Conservation (phyloP, 139 green algal species). For the Dunaliella sp. region DNA sequence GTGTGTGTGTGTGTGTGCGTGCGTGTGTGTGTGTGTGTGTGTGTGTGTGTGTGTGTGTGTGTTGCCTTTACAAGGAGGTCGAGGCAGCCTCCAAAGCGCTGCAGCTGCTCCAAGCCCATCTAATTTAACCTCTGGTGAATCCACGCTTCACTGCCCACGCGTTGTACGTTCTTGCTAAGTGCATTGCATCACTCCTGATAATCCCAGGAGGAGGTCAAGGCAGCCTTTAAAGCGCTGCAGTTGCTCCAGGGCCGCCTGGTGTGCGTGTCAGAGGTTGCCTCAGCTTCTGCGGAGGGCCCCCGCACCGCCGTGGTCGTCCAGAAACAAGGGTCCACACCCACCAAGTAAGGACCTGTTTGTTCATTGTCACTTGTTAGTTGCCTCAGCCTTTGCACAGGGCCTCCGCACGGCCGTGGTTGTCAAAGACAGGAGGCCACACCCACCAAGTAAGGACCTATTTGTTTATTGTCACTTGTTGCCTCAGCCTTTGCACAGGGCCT, state of each 20-base stretch:
- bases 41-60: no score
- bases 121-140: no score
- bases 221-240: slow-evolving; percentile 49
- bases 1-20: no score
- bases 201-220: slow-evolving; percentile 67
- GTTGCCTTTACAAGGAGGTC: no score
- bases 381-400: background rate
- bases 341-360: background rate
- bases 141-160: no score
- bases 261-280: slow-evolving; percentile 56
- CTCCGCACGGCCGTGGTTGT: background rate
- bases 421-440: background rate
- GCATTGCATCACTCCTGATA: no score
- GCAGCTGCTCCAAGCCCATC: slow-evolving; percentile 52
- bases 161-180: no score
- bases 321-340: slow-evolving; percentile 13
- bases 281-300: slow-evolving; percentile 33
- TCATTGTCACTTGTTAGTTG: background rate
- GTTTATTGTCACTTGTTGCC: background rate
- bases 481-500: no score
- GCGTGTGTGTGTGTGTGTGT: no score
- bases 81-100: slow-evolving; percentile 51
- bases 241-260: slow-evolving; percentile 59
- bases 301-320: slow-evolving; percentile 40
- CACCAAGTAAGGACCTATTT: background rate